phyloP scores from a whole-genome alignment of 805 yeast genomes.

The Candida michaelii region DNA sequence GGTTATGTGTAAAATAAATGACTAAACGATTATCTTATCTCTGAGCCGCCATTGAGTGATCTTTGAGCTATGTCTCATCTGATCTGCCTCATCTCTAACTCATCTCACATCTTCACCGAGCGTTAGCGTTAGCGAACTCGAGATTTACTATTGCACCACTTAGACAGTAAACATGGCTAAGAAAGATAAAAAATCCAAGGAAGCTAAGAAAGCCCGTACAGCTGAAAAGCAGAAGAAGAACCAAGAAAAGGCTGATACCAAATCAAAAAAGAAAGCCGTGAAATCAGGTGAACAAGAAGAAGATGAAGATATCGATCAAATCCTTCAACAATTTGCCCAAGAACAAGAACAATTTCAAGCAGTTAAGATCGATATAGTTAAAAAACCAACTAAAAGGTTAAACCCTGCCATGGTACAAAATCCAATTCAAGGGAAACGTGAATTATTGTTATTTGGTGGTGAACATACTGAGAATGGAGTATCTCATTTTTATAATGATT shows the following conservation, averaged over 20 bases:
- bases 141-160: too few relatives aligned
- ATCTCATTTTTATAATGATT: constrained; percentile 79
- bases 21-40: too few relatives aligned
- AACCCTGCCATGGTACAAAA: constrained; percentile 74
- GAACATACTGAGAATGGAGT: constrained; percentile 56
- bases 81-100: constrained; percentile 5
- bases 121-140: too few relatives aligned
- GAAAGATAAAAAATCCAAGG: constrained; percentile 81
- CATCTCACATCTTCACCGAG: too few relatives aligned
- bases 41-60: too few relatives aligned
- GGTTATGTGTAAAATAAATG: too few relatives aligned
- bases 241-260: constrained; percentile 67
- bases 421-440: constrained; percentile 74
- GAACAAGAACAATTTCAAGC: constrained; percentile 81
- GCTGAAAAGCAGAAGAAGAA: constrained; percentile 82
- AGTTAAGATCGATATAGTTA: constrained; percentile 56
- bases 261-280: constrained; percentile 71
- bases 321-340: constrained; percentile 70
- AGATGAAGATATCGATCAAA: constrained; percentile 85
- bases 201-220: constrained; percentile 84
- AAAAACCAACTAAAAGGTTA: constrained; percentile 66
- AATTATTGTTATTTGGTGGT: constrained; percentile 87
- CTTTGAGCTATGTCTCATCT: too few relatives aligned
- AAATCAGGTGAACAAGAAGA: constrained; percentile 80
- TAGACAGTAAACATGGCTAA: constrained; percentile 73